Evolutionary conservation across 1,139 yeast species (phyloP).

Genomic region (Pichia sp.): DNA sequence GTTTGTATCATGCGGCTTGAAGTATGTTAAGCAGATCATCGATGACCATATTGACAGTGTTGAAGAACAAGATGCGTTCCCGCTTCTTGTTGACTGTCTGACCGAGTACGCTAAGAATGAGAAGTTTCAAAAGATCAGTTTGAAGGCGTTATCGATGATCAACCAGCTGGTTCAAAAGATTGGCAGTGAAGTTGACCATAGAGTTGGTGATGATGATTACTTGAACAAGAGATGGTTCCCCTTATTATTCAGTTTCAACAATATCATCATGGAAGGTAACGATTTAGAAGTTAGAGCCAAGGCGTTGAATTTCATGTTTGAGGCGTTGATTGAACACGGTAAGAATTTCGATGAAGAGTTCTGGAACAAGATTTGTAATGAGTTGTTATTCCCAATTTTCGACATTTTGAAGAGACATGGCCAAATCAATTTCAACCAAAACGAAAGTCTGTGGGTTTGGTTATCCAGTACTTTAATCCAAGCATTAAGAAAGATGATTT

Average conservation of each 20-base stretch:
- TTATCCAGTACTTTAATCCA: conserved; percentile 93
- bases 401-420: conserved; percentile 74
- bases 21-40: conserved; percentile 62
- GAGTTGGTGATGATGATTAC: conserved; percentile 35
- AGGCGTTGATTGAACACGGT: conserved; percentile 77
- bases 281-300: conserved; percentile 93
- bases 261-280: conserved; percentile 88
- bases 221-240: conserved; percentile 71
- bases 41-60: conserved; percentile 63
- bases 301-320: conserved; percentile 82
- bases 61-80: conserved; percentile 71
- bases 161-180: conserved; percentile 60
- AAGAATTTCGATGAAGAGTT: conserved; percentile 66
- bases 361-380: conserved; percentile 81
- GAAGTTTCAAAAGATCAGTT: conserved; percentile 73
- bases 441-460: conserved; percentile 91
- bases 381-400: conserved; percentile 87
- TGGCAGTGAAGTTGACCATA: conserved; percentile 36
- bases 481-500: conserved; percentile 87
- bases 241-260: conserved; percentile 78
- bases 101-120: conserved; percentile 84
- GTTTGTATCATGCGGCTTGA: conserved; percentile 62
- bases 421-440: conserved; percentile 63
- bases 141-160: conserved; percentile 79
- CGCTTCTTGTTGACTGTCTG: conserved; percentile 71